Conservation (phyloP, 345 rosid genomes). For the Capsella bursapastoris region DNA sequence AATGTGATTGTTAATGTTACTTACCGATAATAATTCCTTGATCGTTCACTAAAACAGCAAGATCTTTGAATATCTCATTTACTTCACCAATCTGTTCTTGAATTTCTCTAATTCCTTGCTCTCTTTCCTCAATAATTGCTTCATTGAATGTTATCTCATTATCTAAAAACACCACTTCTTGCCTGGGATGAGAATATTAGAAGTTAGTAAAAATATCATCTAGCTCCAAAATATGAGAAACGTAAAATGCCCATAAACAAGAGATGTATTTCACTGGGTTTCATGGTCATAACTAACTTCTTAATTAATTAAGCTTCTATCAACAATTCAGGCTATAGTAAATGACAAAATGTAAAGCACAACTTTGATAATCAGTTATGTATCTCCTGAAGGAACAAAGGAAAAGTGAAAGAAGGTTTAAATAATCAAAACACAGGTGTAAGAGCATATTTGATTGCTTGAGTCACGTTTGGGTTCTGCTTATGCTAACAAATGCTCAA, state of each 20-base stretch:
- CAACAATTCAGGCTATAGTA: background rate
- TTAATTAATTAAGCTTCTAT: background rate
- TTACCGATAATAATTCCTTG: slow-evolving; percentile 76
- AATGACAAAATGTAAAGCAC: background rate
- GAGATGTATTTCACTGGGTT: slow-evolving; percentile 1
- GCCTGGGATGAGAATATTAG: slow-evolving; percentile 45
- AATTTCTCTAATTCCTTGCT: slow-evolving; percentile 76
- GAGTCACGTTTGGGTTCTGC: background rate
- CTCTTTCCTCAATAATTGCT: slow-evolving; percentile 76
- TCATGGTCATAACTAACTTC: slow-evolving; percentile 11
- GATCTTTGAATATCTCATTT: slow-evolving; percentile 79
- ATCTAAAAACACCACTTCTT: slow-evolving; percentile 61
- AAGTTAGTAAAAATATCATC: slow-evolving; percentile 16
- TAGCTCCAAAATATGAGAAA: slow-evolving; percentile 9
- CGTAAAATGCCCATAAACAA: slow-evolving; percentile 8
- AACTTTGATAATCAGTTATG: background rate
- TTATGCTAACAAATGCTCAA: background rate
- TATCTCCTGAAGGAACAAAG: slow-evolving; percentile 5
- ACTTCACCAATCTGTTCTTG: slow-evolving; percentile 74
- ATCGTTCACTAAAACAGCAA: slow-evolving; percentile 62
- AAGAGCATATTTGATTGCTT: slow-evolving; percentile 10
- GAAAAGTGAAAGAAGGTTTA: background rate
- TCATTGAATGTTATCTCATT: slow-evolving; percentile 76
- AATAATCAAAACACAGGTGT: slow-evolving; percentile 9
- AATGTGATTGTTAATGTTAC: slow-evolving; percentile 2